Evolutionary conservation across 345 rosid genomes (phyloP), one percentile per base, ranked within the genome.

Genomic region (Leavenworthia alabamica): DNA sequence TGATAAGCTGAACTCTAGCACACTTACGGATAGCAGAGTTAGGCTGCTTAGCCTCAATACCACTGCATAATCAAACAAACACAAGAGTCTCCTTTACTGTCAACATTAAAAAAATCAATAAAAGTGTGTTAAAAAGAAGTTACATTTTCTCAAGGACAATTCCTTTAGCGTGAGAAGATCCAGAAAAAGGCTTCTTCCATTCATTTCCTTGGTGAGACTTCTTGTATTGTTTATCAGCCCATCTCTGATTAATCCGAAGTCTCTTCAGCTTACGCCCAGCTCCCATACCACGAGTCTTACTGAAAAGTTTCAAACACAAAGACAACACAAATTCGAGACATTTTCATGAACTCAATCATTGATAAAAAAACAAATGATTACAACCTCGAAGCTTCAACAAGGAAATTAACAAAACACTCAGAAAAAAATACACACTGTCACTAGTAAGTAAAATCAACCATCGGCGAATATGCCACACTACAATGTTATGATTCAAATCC

Each of bases 21-120:
- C 97, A 92, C 44, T 92, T 89, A 50, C 97, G 75, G 74, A 92
- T 92, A 40, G 97, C 99, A 77, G 99, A 92, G 79, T 92, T 92
- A 4, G 99, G 99, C 85, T 86, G 96, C 81, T 92, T 92, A 39
- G 97, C 99, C 68, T 89, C 94, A 78, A 87, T 89, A 60, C 99
- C 97, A 8, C 97, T 89, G 86, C 72, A 31, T 20, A 35, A 35
- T 11, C 11, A 19, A 53, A 54, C 11, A 19, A 53, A 54, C 43
- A 54, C 6, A 35, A 53, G 12, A 35, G 15, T 33, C 42, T 2
- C 28, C 28, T 11, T 33, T 2, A 19, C 11, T 3, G 16, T 19
- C 28, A 53, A 33, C 7, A 53, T 33, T 2, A 3, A 46, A 2
- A 49, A 33, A 20, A 3, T 2, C 42, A 52, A 52, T 6, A 1